phyloP scores from a whole-genome alignment of 345 rosid genomes.

The Noccaea caerulescens region DNA sequence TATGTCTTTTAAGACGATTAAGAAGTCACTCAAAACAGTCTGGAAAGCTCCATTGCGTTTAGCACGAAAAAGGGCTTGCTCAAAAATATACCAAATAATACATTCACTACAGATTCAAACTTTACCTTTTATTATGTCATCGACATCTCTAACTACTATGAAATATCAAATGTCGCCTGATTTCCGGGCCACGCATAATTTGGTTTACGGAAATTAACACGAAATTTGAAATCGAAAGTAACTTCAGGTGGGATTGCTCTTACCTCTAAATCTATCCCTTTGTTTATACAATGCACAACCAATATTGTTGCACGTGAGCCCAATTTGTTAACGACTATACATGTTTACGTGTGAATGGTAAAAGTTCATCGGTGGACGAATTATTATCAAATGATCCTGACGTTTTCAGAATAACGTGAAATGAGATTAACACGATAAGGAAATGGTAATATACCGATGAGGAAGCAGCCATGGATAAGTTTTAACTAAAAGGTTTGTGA shows the following conservation, averaged over 20 bases:
- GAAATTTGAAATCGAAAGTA: background rate
- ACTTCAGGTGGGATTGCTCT: background rate
- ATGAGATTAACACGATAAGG: background rate
- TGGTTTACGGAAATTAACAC: slow-evolving; percentile 7
- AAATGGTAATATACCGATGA: background rate
- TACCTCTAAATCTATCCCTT: background rate
- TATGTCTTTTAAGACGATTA: background rate
- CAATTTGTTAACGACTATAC: slow-evolving; percentile 6
- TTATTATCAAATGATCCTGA: background rate
- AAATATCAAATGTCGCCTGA: slow-evolving; percentile 1
- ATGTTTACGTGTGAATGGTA: background rate
- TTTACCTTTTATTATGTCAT: background rate
- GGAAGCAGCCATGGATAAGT: background rate
- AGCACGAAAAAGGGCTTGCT: slow-evolving; percentile 3
- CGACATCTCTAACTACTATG: background rate
- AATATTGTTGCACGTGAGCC: background rate
- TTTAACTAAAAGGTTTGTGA: background rate
- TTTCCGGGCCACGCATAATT: slow-evolving; percentile 10
- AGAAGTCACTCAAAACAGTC: slow-evolving; percentile 1
- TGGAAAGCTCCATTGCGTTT: background rate
- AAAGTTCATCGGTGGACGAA: background rate
- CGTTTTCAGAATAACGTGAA: background rate
- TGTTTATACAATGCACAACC: slow-evolving; percentile 9
- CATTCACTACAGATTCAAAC: slow-evolving; percentile 3
- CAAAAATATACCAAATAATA: slow-evolving; percentile 1